Evolutionary conservation across 805 yeast genomes (phyloP), one percentile per base, ranked within the genome.

Genomic region (Ogataea pignaliae): DNA sequence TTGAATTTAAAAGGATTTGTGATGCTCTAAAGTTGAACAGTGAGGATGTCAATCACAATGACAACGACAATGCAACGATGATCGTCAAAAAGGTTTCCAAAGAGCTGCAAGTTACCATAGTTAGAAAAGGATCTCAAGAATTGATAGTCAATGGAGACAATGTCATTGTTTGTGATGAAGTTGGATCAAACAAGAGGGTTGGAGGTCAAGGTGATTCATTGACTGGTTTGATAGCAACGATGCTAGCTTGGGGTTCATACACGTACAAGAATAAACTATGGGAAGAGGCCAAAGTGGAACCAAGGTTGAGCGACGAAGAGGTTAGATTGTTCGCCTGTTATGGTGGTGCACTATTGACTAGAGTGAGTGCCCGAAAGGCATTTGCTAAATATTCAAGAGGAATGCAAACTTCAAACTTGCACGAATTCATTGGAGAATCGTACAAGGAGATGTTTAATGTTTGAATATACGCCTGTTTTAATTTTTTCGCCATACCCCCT

Each of bases 131-230:
- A 2, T 43, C 54, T 0, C 51, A 53, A 2, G 99, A 93, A 57
- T 51, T 76, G 32, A 83, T 89, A 10, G 83, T 79, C 5, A 67
- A 72, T 40, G 78, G 76, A 2, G 69, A 65, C 3, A 57, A 62
- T 4, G 55, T 66, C 5, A 49, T 86, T 7, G 54, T 65, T 3
- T 75, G 73, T 48, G 71, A 71, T 31, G 57, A 69, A 29, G 55
- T 61, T 13, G 97, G 98, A 1, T 83, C 93, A 7, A 64, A 68
- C 40, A 84, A 87, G 57, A 72, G 99, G 42, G 95, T 87, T 8
- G 97, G 97, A 11, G 99, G 99, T 0, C 98, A 93, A 66, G 99
- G 99, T 21, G 99, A 93, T 56, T 85, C 97, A 0, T 63, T 93
- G 34, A 78, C 91, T 0, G 99, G 99, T 0, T 70, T 87, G 18